A percentile compares a stretch with the other conserved stretches of the same genome.
These are phyloP conservation scores for Dorcoceras hygrometricum DNA, from an alignment of 257 asterid genomes.

Conservation along the genomic window DNA sequence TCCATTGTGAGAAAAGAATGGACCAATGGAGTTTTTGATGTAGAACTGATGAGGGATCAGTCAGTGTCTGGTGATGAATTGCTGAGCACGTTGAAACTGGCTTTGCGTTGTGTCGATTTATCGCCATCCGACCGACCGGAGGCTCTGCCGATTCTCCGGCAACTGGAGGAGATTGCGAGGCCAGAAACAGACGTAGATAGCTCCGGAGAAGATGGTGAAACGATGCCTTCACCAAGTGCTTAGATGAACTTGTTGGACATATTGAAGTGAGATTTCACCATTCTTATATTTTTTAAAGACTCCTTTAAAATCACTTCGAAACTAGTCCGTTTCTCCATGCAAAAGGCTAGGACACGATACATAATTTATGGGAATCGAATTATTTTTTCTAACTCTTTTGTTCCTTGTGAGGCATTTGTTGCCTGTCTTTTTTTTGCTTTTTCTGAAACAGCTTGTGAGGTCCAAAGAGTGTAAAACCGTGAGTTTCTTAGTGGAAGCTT, in stretches of 20 bases:
- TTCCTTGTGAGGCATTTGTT: no score
- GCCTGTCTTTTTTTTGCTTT: no score
- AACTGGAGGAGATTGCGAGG: conserved; percentile 72
- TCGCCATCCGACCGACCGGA: conserved; percentile 81
- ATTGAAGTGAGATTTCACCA: not conserved
- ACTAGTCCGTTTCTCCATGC: not conserved
- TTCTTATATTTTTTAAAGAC: no score
- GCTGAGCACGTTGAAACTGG: conserved; percentile 73
- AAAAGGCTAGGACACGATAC: not conserved
- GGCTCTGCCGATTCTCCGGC: conserved; percentile 68
- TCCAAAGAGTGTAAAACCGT: no score
- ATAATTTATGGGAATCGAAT: not conserved
- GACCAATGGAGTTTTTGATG: conserved; percentile 91
- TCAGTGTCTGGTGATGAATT: conserved; percentile 84
- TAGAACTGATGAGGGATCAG: conserved; percentile 91
- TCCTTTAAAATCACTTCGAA: not conserved
- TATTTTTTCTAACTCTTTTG: not conserved
- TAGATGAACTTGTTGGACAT: conserved; percentile 7
- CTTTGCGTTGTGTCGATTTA: conserved; percentile 90
- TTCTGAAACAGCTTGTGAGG: no score
- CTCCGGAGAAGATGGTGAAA: conserved; percentile 61
- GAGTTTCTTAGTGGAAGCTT: no score
- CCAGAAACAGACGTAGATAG: conserved; percentile 50
- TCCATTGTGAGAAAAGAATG: conserved; percentile 94
- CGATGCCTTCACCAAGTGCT: conserved; percentile 48